phyloP scores from a whole-genome alignment of 345 rosid species.

The Hibiscus syriacus region DNA sequence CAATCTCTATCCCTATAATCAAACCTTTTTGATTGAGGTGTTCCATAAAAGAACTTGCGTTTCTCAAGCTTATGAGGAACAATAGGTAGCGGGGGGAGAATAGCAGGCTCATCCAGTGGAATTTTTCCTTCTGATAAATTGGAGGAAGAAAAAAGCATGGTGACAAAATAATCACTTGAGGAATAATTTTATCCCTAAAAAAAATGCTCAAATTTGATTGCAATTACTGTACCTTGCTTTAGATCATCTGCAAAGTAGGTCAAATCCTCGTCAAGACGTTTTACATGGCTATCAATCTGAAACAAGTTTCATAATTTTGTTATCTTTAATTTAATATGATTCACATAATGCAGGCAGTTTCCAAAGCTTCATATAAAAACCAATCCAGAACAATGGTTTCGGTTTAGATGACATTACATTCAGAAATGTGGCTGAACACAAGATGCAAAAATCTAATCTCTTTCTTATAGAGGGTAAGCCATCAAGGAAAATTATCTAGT shows the following conservation, averaged over 20 bases:
- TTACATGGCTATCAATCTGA: conserved; percentile 91
- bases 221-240: conserved; percentile 56
- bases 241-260: conserved; percentile 89
- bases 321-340: neutral
- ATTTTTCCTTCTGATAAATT: conserved; percentile 72
- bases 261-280: conserved; percentile 90
- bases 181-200: conserved; percentile 1
- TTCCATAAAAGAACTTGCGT: conserved; percentile 51
- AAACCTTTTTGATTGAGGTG: conserved; percentile 76
- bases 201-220: neutral
- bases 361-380: neutral
- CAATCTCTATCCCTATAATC: conserved; percentile 81
- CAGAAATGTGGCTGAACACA: neutral
- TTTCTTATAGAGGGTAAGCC: neutral
- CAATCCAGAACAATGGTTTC: neutral
- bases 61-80: conserved; percentile 64
- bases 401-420: neutral
- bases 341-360: neutral
- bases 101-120: conserved; percentile 75
- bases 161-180: conserved; percentile 4
- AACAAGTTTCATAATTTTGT: conserved; percentile 13
- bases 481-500: neutral
- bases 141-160: conserved; percentile 12
- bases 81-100: conserved; percentile 79
- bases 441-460: neutral